These are phyloP conservation scores for Amylostereum areolatum DNA, from an alignment of 1,284 basidiomycete species.

Conservation along the genomic window DNA sequence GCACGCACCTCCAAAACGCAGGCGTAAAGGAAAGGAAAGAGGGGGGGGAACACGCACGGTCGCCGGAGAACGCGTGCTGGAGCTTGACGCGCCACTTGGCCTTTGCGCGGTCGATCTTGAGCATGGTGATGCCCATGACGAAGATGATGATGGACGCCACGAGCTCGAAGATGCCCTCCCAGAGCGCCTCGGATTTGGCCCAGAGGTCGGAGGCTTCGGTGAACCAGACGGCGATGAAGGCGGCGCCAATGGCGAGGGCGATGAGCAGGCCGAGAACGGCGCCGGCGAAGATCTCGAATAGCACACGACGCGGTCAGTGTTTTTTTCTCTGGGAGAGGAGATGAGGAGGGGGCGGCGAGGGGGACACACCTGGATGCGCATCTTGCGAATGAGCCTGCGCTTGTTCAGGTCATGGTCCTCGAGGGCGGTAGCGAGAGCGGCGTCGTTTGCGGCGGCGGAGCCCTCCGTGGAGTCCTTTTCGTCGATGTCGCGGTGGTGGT, in stretches of 20 bases:
- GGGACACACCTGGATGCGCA: conserved; percentile 54
- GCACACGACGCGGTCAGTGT: neutral
- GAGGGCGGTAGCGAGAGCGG: neutral
- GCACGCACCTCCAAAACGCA: too few species aligned
- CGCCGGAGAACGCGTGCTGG: conserved; percentile 65
- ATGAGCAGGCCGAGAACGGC: conserved; percentile 69
- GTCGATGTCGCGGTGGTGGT: conserved; percentile 12
- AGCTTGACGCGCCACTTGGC: conserved; percentile 90
- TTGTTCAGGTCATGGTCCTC: conserved; percentile 4
- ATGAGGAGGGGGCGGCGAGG: too few species aligned
- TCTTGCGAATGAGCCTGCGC: conserved; percentile 44
- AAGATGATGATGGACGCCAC: conserved; percentile 79
- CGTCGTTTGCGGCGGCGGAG: neutral
- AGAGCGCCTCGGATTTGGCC: conserved; percentile 67
- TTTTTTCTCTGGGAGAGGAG: neutral
- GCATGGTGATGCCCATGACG: conserved; percentile 39
- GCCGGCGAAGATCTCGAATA: conserved; percentile 79
- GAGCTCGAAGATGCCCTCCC: conserved; percentile 77
- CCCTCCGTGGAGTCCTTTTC: neutral
- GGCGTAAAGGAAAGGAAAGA: neutral
- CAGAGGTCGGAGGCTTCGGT: conserved; percentile 70
- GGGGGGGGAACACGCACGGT: conserved; percentile 29
- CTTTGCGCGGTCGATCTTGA: conserved; percentile 64
- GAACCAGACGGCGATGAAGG: conserved; percentile 80
- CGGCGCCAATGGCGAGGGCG: conserved; percentile 70